phyloP scores from a whole-genome alignment of 768 basidiomycete genomes.

The Solioccasus polychromus region DNA sequence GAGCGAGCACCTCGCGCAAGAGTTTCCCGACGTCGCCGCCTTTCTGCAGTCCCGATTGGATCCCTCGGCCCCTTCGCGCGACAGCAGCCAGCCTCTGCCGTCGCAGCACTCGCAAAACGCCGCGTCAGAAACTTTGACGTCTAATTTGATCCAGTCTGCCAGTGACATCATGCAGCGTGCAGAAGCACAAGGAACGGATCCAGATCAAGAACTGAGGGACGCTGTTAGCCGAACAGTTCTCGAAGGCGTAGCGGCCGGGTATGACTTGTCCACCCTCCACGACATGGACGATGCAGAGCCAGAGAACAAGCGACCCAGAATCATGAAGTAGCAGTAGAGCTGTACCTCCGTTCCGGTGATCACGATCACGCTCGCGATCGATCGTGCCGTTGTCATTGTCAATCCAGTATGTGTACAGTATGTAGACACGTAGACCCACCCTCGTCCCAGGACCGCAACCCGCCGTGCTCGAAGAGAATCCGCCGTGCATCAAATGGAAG shows the following conservation, averaged over 20 bases:
- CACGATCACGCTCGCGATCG: constrained; percentile 31
- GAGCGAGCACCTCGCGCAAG: constrained; percentile 64
- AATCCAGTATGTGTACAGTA: constrained; percentile 1
- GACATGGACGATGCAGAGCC: constrained; percentile 8
- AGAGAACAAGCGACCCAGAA: constrained; percentile 24
- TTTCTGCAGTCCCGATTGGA: constrained; percentile 48
- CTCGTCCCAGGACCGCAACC: constrained; percentile 24
- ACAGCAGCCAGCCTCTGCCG: constrained; percentile 29
- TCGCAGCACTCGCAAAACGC: constrained; percentile 69
- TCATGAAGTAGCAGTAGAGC: too few species aligned
- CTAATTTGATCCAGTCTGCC: constrained; percentile 60
- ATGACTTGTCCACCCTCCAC: constrained; percentile 40
- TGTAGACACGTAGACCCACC: constrained; percentile 11
- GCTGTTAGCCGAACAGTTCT: constrained; percentile 64
- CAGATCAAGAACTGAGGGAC: constrained; percentile 60
- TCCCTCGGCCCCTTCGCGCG: constrained; percentile 10
- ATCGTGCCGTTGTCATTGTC: constrained; percentile 29
- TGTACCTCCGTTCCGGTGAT: constrained; percentile 30
- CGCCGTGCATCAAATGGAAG: constrained; percentile 25
- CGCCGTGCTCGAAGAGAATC: too few species aligned
- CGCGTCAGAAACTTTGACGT: constrained; percentile 68
- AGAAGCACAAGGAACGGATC: constrained; percentile 56
- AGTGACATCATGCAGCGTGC: constrained; percentile 65
- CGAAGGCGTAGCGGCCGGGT: constrained; percentile 62
- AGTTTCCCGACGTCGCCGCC: constrained; percentile 64